phyloP scores from a whole-genome alignment of 352 stramenopile species.

The Pythium brassicae region DNA sequence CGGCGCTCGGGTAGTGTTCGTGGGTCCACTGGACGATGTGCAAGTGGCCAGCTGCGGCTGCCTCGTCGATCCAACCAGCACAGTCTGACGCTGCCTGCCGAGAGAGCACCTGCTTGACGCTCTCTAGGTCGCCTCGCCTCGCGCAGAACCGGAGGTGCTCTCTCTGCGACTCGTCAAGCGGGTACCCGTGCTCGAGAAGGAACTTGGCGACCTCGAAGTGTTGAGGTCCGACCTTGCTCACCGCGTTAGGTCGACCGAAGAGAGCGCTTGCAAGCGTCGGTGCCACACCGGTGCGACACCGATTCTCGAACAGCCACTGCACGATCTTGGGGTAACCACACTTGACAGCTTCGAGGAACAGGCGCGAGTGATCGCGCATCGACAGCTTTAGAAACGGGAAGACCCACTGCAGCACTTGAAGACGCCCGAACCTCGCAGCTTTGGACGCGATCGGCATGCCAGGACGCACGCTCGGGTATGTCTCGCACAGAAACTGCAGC shows the following conservation, averaged over 20 bases:
- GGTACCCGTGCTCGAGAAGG: neutral
- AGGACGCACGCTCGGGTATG: neutral
- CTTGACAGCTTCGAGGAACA: neutral
- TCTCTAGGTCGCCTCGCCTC: neutral
- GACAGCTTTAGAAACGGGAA: neutral
- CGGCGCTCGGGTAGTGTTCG: neutral
- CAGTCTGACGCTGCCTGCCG: neutral
- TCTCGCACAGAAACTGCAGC: neutral
- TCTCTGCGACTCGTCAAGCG: neutral
- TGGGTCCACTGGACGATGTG: neutral
- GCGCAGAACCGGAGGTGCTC: neutral
- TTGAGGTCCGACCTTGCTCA: neutral
- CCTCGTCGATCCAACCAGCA: neutral
- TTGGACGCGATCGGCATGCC: neutral
- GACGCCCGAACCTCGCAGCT: neutral
- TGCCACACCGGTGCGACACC: too few species aligned
- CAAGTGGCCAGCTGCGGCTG: neutral
- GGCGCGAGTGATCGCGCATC: too few species aligned
- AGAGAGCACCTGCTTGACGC: neutral
- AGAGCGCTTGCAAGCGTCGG: too few species aligned
- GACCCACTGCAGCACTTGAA: neutral
- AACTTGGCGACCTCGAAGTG: neutral
- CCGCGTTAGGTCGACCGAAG: too few species aligned
- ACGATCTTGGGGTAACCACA: neutral
- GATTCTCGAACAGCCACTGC: neutral